Evolutionary conservation across 352 stramenopile genomes (phyloP), one percentile per base, ranked within the genome.

Genomic region (Globisporangium orthogonon): DNA sequence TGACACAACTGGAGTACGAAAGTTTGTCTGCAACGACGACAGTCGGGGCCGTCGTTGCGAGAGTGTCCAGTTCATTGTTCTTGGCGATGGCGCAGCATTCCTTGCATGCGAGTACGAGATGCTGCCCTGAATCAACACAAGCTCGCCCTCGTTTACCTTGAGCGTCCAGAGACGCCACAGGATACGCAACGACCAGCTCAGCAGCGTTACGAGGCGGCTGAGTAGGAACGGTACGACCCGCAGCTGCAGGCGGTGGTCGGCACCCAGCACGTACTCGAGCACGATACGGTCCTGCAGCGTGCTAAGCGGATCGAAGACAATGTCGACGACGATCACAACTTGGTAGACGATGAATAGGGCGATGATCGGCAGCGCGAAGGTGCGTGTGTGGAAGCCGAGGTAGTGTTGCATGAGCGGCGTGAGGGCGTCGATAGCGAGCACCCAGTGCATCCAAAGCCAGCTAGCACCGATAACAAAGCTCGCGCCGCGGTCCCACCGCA

Each of bases 361-460:
- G 23, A 61, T n/a, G 6, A 31, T 28, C 44, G 48, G 46, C 9
- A 61, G 43, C 9, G 31, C 49, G 18, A 50, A 56, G 15, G 18
- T 29, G 17, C 43, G 54, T 14, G 30, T 23, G 23, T 33, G 50
- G 28, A 62, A 41, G 7, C 49, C 56, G 31, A 62, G n/a, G 7
- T 2, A 13, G 14, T 28, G 15, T 17, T 43, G 39, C 15, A 62
- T 31, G 14, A 50, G 46, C 7, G 58, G 58, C 13, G 52, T 65
- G 37, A 68, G 49, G 2, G 46, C 52, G 43, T 79, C 68, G 33
- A 67, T 54, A 5, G 63, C 72, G 11, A 75, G 51, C 4, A 76
- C 56, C 58, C 64, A 74, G 39, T 74, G 60, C 43, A 68, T 48
- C 55, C 60, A 72, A 5, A 76, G 40, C 62, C 67, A 74, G 17